Evolutionary conservation across 495 filamentous ascomycete genomes (phyloP).

Genomic region (Penicillium lagena): DNA sequence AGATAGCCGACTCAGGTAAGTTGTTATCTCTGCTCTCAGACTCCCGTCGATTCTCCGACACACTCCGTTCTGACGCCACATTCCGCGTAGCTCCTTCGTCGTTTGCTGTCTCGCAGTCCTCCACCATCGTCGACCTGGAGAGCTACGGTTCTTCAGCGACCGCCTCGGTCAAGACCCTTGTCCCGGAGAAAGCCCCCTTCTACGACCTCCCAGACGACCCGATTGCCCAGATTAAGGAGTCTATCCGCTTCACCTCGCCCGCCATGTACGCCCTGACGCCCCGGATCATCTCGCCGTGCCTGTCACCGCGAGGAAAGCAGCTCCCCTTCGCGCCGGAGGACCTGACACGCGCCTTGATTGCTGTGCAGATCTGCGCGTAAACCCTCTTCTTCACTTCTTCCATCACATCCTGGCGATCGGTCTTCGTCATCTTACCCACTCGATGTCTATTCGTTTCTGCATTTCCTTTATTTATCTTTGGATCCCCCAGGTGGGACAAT

Average conservation of each 20-base stretch:
- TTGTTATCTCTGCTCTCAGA: not conserved
- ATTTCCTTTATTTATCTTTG: not conserved
- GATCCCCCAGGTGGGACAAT: too few relatives aligned
- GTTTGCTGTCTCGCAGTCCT: slow-evolving; percentile 30
- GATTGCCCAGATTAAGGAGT: slow-evolving; percentile 30
- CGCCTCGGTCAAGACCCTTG: slow-evolving; percentile 36
- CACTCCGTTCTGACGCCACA: slow-evolving; percentile 3
- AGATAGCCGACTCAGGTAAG: not conserved
- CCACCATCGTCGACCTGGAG: slow-evolving; percentile 32
- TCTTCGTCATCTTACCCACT: slow-evolving; percentile 5
- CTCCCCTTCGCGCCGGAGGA: slow-evolving; percentile 36
- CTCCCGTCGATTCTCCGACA: not conserved
- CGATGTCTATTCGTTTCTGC: slow-evolving; percentile 6
- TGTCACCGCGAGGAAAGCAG: slow-evolving; percentile 22
- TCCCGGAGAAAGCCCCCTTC: slow-evolving; percentile 13
- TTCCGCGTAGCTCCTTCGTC: slow-evolving; percentile 33
- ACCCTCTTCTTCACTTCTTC: not conserved
- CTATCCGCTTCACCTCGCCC: slow-evolving; percentile 28
- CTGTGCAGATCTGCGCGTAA: slow-evolving; percentile 33
- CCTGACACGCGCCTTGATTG: slow-evolving; percentile 35
- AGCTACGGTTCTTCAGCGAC: slow-evolving; percentile 16
- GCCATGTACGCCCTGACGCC: slow-evolving; percentile 17
- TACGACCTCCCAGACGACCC: slow-evolving; percentile 23
- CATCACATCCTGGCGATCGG: not conserved
- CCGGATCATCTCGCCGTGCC: slow-evolving; percentile 14